Base-by-base conservation (phyloP, 495 filamentous ascomycete genomes). In the Pyrenopolyporus hunteri region DNA sequence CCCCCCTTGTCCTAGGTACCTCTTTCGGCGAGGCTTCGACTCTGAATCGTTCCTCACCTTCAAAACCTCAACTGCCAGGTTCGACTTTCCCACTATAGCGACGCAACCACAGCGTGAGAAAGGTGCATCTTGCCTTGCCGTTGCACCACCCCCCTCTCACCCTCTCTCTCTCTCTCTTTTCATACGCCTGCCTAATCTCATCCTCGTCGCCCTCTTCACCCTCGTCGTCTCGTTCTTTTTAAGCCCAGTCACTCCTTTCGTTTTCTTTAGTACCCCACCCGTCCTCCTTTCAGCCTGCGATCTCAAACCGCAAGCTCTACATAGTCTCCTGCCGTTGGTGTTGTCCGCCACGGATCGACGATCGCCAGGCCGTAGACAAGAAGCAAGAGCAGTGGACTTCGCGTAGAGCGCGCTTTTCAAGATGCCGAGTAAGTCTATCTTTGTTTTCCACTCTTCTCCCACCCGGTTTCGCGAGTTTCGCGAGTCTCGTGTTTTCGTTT, bases 401-500 rank as follows among this genome's bases (percentile, higher is more conserved):
- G 17, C 19, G n/a, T 22, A 16, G 16, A 45, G 17, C 6, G 2
- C 17, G 13, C 4, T 35, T 14, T 35, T 35, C 67, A 70, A 59
- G 51, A 75, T 75, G 73, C 73, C 70, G 62, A 71, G 66, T 69
- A 70, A 72, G 62, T 72, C n/a, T n/a, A n/a, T n/a, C n/a, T 31
- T 2, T 59, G 23, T 52, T 29, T 48, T 59, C 4, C 22, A 22
- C 23, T 49, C 11, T 6, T 35, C 10, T 22, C 13, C 17, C 17
- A 19, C 13, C n/a, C n/a, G 3, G 0, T 2, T 10, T n/a, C 10
- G 13, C 6, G 10, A n/a, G 26, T 29, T 29, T 29, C 26, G 4
- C 9, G 23, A n/a, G 23, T 17, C 1, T 28, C 6, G n/a, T 16
- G 10, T 28, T 28, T 23, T 13, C 28, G 6, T 22, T 28, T 28